Conservation (phyloP, 345 rosid species). For the Rubroshorea leprosula region DNA sequence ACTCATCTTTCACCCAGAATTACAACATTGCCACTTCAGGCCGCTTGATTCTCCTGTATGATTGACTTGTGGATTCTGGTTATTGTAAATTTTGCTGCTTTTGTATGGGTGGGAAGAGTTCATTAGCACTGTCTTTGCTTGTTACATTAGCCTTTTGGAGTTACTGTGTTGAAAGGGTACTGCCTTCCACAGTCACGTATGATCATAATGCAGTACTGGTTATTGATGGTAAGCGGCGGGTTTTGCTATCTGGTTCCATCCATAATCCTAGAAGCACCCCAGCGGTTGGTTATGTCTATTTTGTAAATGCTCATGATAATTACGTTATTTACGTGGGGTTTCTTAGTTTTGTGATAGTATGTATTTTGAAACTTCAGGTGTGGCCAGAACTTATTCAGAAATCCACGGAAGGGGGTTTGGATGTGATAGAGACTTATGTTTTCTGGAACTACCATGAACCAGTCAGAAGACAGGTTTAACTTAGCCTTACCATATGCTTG, state of each 20-base stretch:
- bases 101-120: constrained; percentile 20
- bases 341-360: not conserved
- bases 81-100: not conserved
- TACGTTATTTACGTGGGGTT: not conserved
- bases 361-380: constrained; percentile 29
- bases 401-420: constrained; percentile 63
- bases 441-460: constrained; percentile 73
- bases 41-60: no score
- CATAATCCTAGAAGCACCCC: constrained; percentile 57
- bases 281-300: constrained; percentile 30
- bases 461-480: constrained; percentile 58
- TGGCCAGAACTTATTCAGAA: constrained; percentile 62
- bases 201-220: constrained; percentile 54
- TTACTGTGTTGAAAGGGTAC: constrained; percentile 20
- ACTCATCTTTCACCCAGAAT: no score
- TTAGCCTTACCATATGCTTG: no score
- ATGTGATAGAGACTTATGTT: constrained; percentile 60
- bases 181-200: constrained; percentile 35
- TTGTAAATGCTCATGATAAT: not conserved
- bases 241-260: constrained; percentile 59
- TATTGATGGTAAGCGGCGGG: constrained; percentile 55
- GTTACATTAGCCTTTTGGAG: constrained; percentile 21
- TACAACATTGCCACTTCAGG: no score
- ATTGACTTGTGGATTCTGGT: constrained; percentile 1
- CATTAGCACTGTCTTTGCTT: constrained; percentile 14